phyloP scores from a whole-genome alignment of 78 protist genomes.

The Protostelium mycophagum region DNA sequence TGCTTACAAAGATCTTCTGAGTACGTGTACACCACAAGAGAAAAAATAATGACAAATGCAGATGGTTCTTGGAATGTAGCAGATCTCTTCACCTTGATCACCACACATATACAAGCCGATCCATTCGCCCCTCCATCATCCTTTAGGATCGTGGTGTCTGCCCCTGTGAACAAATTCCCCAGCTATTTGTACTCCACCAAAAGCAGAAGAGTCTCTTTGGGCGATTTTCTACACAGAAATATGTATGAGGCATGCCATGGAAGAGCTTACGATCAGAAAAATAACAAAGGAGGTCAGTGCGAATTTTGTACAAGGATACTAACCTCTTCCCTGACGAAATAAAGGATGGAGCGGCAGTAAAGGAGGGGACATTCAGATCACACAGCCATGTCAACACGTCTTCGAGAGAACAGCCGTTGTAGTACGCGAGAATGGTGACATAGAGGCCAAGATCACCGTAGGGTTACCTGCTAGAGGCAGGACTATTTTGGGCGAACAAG shows the following conservation, averaged over 20 bases:
- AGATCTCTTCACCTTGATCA: neutral
- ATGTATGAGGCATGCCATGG: neutral
- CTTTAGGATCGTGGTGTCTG: neutral
- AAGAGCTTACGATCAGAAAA: neutral
- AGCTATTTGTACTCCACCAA: neutral
- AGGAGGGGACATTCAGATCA: conserved; percentile 48
- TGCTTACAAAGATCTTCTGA: neutral
- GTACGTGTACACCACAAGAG: neutral
- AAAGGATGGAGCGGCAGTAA: neutral
- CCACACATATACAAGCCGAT: neutral
- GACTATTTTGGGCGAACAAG: conserved; percentile 18
- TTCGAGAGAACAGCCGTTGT: conserved; percentile 27
- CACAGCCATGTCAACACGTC: conserved; percentile 40
- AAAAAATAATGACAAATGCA: neutral
- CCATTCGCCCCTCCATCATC: neutral
- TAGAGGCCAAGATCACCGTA: conserved; percentile 46
- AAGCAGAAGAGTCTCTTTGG: neutral
- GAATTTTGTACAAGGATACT: too few relatives aligned
- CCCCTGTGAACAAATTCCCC: neutral
- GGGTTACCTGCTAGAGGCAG: conserved; percentile 50
- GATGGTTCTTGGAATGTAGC: neutral
- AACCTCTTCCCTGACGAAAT: neutral
- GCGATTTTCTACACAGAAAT: neutral
- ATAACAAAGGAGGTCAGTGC: neutral
- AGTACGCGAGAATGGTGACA: neutral